phyloP scores from a whole-genome alignment of 352 stramenopile species.

The Globisporangium cystogenes region DNA sequence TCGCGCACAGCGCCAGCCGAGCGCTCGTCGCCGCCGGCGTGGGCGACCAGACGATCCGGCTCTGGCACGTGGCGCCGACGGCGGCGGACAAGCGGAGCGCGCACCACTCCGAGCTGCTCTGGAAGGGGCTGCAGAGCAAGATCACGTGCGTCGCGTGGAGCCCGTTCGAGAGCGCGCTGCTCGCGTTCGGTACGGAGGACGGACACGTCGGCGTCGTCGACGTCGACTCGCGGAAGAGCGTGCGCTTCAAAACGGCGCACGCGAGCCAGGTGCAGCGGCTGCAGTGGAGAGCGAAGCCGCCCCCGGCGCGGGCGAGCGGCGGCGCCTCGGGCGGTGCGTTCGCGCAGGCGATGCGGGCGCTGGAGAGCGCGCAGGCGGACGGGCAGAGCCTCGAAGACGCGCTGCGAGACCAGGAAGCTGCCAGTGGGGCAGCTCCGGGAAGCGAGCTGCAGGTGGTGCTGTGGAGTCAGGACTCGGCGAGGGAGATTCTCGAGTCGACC shows the following conservation, averaged over 20 bases:
- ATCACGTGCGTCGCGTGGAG: conserved; percentile 65
- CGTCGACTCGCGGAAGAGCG: conserved; percentile 41
- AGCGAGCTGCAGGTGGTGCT: conserved; percentile 19
- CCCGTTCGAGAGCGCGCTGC: conserved; percentile 34
- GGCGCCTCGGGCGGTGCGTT: conserved; percentile 18
- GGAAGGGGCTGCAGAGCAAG: conserved; percentile 78
- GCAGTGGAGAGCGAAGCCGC: conserved; percentile 27
- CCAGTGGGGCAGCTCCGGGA: not conserved
- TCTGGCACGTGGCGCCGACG: conserved; percentile 36
- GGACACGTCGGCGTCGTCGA: conserved; percentile 59
- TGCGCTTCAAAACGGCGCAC: conserved; percentile 42
- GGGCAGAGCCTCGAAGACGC: conserved; percentile 48
- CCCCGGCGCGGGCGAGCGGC: no score
- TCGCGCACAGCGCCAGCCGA: conserved; percentile 25
- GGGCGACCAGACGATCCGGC: conserved; percentile 70
- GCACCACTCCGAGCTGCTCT: conserved; percentile 48
- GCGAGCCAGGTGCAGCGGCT: conserved; percentile 30
- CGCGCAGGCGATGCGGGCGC: conserved; percentile 36
- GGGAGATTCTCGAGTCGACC: conserved; percentile 32
- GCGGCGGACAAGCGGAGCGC: conserved; percentile 11
- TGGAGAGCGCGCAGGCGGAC: conserved; percentile 42
- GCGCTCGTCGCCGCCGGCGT: conserved; percentile 41
- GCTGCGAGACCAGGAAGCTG: conserved; percentile 22
- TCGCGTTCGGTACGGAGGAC: conserved; percentile 75
- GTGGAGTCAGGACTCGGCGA: conserved; percentile 41